Base-by-base conservation (phyloP, 306 rosid species). In the Heteromeles arbutifolia region DNA sequence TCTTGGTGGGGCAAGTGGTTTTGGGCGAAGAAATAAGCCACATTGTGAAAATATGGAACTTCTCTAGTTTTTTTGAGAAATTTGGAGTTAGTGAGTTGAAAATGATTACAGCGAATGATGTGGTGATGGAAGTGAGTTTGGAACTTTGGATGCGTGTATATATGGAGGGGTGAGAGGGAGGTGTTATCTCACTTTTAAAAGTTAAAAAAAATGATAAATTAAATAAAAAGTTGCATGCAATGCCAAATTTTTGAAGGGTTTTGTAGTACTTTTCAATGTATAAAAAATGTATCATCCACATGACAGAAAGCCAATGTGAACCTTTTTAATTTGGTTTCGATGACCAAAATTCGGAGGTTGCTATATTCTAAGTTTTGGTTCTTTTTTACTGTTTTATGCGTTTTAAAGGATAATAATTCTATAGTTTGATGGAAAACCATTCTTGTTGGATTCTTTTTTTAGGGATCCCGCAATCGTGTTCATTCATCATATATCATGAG, bases 21-120 rank as follows among this genome's bases (percentile, higher is more conserved):
- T 81, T 84, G 18, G 84, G 85, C 65, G 88, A 84, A 72, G 79
- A 73, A 19, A 84, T 76, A 63, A 80, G 84, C 88, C 91, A 85
- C 83, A 88, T 88, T 24, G 29, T 78, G 73, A 52, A 79, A 17
- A 64, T 28, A n/a, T 22, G 14, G 1, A 59, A 9, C 41, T 73
- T 72, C 39, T 14, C 57, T 59, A 9, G 26, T 41, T 39, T 13
- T 58, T 11, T 59, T 1, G 31, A 12, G 67, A 62, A 19, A 43
- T 13, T 58, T 59, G 45, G 37, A 56, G 75, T 39, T 43, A 26
- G 62, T 28, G 67, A 41, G 48, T 69, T 17, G 59, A 29, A 57
- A 57, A n/a, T n/a, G 62, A 44, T 18, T 57, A 18, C 61, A 70
- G 69, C 21, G 72, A 65, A 34, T 63, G 32, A n/a, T 52, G 28